Conservation (phyloP, 2,329 filamentous ascomycete species). For the Didymella glomerata region DNA sequence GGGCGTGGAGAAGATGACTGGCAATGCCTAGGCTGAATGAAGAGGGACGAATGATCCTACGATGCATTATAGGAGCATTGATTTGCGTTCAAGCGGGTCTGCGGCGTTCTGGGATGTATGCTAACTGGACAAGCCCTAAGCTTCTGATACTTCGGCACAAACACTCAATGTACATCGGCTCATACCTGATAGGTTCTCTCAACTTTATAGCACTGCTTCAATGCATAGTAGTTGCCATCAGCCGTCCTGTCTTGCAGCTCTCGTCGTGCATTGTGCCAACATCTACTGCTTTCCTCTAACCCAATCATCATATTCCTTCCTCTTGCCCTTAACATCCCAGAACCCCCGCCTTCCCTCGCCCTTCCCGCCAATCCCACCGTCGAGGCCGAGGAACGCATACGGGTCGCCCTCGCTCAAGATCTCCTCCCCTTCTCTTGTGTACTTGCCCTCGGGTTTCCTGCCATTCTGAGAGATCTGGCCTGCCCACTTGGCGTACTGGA, state of each 20-base stretch:
- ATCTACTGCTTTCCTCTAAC: slow-evolving; percentile 47
- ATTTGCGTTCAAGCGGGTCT: slow-evolving; percentile 16
- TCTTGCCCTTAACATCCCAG: slow-evolving; percentile 83
- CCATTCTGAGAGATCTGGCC: slow-evolving; percentile 84
- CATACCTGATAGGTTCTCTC: slow-evolving; percentile 1
- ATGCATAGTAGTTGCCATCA: not conserved
- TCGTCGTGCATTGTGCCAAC: not conserved
- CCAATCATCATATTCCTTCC: slow-evolving; percentile 87
- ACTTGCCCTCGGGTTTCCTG: slow-evolving; percentile 64
- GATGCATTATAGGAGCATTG: slow-evolving; percentile 6
- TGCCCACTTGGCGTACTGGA: slow-evolving; percentile 83
- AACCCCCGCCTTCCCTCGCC: slow-evolving; percentile 82
- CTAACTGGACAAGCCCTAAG: slow-evolving; percentile 1
- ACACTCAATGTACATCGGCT: not conserved
- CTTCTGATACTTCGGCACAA: not conserved
- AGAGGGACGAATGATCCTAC: not conserved
- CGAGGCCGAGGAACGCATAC: slow-evolving; percentile 68
- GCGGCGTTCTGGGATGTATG: slow-evolving; percentile 4
- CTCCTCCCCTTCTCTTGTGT: slow-evolving; percentile 71
- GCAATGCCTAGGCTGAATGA: slow-evolving; percentile 26
- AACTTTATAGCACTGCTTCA: not conserved
- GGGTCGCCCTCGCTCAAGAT: slow-evolving; percentile 75
- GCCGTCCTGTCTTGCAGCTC: not conserved
- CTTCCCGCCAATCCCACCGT: slow-evolving; percentile 63
- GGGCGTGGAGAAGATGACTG: slow-evolving; percentile 39